Conservation (phyloP, 306 rosid genomes). For the Cicer yamashitae region DNA sequence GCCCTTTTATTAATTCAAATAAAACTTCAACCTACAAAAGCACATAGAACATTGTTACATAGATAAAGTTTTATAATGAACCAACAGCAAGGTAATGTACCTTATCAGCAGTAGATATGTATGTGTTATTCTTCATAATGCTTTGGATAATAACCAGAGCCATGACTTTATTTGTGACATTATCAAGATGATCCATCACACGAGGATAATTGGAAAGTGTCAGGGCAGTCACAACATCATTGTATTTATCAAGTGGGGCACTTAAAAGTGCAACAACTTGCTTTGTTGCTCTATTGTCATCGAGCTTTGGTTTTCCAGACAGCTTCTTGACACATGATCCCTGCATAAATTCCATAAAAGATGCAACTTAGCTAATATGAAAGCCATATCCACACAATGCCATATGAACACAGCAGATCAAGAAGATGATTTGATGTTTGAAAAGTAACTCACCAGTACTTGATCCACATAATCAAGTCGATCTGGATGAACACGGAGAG, state of each 20-base stretch:
- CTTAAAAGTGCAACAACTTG: constrained; percentile 97
- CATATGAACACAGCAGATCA: constrained; percentile 23
- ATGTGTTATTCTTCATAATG: constrained; percentile 86
- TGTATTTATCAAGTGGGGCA: constrained; percentile 97
- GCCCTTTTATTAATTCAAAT: constrained; percentile 93
- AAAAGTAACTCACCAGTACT: constrained; percentile 75
- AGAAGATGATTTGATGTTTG: constrained; percentile 19
- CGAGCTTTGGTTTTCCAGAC: constrained; percentile 86
- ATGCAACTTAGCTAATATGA: constrained; percentile 32
- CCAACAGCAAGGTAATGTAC: constrained; percentile 52
- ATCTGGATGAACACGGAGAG: constrained; percentile 95
- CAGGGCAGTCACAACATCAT: constrained; percentile 84
- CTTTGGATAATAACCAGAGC: constrained; percentile 95
- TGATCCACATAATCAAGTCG: constrained; percentile 96
- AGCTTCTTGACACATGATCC: constrained; percentile 94
- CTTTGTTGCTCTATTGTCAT: constrained; percentile 89
- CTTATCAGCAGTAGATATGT: constrained; percentile 81
- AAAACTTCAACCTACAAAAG: constrained; percentile 83
- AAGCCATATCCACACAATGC: constrained; percentile 37
- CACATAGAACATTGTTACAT: constrained; percentile 21
- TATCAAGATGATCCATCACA: constrained; percentile 90
- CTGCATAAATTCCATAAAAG: constrained; percentile 53
- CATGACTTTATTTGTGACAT: constrained; percentile 89
- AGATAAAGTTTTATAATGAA: constrained; percentile 37
- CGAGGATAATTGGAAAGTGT: constrained; percentile 91